phyloP scores from a whole-genome alignment of 2,329 filamentous ascomycete species.

The Helicocarpus griseus region DNA sequence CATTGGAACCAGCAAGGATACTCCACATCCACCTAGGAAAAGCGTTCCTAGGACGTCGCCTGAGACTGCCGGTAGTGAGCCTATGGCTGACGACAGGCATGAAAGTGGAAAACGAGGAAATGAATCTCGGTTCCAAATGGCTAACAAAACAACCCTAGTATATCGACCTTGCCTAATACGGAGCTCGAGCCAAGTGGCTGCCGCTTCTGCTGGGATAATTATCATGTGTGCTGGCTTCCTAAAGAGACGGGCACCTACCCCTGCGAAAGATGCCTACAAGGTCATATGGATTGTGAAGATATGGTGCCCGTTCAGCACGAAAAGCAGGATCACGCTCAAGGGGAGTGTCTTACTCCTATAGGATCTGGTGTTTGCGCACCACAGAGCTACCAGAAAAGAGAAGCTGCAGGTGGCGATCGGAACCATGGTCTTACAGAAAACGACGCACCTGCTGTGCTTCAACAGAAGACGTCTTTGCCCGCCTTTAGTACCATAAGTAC shows the following conservation, averaged over 20 bases:
- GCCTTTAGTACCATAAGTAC: neutral
- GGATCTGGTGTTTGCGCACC: no score
- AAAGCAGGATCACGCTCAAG: neutral
- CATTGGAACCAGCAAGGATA: neutral
- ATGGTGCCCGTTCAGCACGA: conserved; percentile 12
- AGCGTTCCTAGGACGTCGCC: neutral
- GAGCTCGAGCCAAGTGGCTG: conserved; percentile 25
- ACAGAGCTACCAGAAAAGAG: no score
- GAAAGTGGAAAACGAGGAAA: neutral
- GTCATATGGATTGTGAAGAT: conserved; percentile 26
- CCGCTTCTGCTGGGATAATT: conserved; percentile 18
- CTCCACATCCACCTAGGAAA: neutral
- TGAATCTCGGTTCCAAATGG: neutral
- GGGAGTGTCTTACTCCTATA: no score
- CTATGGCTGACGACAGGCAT: neutral
- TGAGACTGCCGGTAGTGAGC: neutral
- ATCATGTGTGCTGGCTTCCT: conserved; percentile 26
- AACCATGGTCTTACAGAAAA: no score
- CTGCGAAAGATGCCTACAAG: conserved; percentile 24
- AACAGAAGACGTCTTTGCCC: no score
- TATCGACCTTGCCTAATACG: no score
- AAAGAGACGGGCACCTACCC: conserved; percentile 26
- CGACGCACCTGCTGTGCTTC: no score
- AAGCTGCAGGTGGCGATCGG: no score
- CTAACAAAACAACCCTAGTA: neutral